These are phyloP conservation scores for Anaeramoeba flamelloides DNA, from an alignment of 78 protist species.

Conservation along the genomic window DNA sequence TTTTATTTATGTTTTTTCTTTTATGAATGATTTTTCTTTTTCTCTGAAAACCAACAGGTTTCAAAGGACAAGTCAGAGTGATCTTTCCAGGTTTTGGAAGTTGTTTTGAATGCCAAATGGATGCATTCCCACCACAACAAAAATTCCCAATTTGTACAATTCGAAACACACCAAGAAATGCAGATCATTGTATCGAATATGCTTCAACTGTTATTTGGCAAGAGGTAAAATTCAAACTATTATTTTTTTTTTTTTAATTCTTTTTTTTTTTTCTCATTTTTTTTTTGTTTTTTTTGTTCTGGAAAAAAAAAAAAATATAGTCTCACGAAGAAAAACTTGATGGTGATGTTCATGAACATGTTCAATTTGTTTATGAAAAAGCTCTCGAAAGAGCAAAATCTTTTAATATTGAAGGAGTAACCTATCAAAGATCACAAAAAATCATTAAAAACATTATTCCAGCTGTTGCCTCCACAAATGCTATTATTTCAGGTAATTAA, in stretches of 20 bases:
- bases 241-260: too few relatives aligned
- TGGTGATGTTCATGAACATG: constrained; percentile 71
- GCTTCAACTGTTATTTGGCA: constrained; percentile 23
- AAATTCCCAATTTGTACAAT: constrained; percentile 85
- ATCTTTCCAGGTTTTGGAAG: constrained; percentile 56
- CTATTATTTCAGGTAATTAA: constrained; percentile 64
- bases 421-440: constrained; percentile 63
- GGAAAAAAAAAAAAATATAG: too few relatives aligned
- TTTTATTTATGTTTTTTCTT: too few relatives aligned
- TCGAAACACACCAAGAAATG: constrained; percentile 73
- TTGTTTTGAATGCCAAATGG: constrained; percentile 82
- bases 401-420: constrained; percentile 71
- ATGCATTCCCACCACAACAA: constrained; percentile 69
- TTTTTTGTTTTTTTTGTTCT: too few relatives aligned
- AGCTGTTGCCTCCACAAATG: constrained; percentile 92
- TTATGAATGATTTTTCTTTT: too few relatives aligned
- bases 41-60: constrained; percentile 34
- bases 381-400: constrained; percentile 61
- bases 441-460: constrained; percentile 89
- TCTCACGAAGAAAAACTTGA: constrained; percentile 44
- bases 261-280: too few relatives aligned
- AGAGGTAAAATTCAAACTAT: too few relatives aligned
- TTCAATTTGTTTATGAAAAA: constrained; percentile 58
- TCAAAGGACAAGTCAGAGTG: constrained; percentile 82
- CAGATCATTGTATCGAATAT: constrained; percentile 85